Evolutionary conservation across 2,329 filamentous ascomycete species (phyloP).

Genomic region (Ceratocystis alfenasii): DNA sequence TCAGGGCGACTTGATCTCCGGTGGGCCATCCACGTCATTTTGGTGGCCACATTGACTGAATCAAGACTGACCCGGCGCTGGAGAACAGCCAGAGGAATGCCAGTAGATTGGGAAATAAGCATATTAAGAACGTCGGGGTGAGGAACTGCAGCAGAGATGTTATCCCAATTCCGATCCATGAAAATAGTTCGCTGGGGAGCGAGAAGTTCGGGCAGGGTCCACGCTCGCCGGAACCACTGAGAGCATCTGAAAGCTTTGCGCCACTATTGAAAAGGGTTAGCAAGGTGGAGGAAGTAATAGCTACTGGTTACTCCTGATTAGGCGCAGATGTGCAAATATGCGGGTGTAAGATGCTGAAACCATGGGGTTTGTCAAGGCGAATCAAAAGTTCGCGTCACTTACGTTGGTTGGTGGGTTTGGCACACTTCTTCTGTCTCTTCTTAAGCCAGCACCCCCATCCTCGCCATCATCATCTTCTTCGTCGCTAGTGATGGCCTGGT

Average conservation of each 20-base stretch:
- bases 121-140: background rate
- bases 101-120: slow-evolving; percentile 13
- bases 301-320: no score
- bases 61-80: slow-evolving; percentile 5
- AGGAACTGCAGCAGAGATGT: slow-evolving; percentile 14
- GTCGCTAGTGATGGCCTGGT: slow-evolving; percentile 7
- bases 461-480: slow-evolving; percentile 13
- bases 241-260: slow-evolving; percentile 18
- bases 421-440: background rate
- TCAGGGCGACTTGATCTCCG: slow-evolving; percentile 26
- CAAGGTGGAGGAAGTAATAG: background rate
- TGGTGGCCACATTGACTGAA: slow-evolving; percentile 22
- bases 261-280: slow-evolving; percentile 12
- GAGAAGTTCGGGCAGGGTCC: slow-evolving; percentile 24
- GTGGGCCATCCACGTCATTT: slow-evolving; percentile 29
- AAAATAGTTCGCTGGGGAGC: slow-evolving; percentile 17
- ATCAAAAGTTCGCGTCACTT: background rate
- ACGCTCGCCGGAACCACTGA: slow-evolving; percentile 23
- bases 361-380: no score
- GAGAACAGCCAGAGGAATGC: slow-evolving; percentile 13
- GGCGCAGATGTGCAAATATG: no score
- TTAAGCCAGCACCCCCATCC: slow-evolving; percentile 19
- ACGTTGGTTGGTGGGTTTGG: slow-evolving; percentile 11
- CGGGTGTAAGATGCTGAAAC: no score
- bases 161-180: slow-evolving; percentile 20